phyloP scores from a whole-genome alignment of 768 basidiomycete genomes.

The Tylopilus vinaceipallidus region DNA sequence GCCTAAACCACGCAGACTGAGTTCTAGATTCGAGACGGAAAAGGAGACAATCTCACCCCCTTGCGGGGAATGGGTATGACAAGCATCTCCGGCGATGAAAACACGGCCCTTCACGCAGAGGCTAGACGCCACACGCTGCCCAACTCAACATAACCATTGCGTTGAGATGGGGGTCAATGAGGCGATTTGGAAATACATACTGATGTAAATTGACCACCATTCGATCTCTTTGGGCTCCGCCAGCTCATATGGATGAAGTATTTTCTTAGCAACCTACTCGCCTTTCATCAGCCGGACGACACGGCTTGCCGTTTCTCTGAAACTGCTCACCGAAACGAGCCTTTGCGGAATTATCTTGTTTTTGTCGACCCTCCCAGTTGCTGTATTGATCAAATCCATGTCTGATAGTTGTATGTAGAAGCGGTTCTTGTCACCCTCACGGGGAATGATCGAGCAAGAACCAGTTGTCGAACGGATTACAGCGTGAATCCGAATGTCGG shows the following conservation, averaged over 20 bases:
- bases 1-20: too few relatives aligned
- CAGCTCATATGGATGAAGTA: conserved; percentile 25
- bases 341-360: too few relatives aligned
- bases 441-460: conserved; percentile 53
- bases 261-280: too few relatives aligned
- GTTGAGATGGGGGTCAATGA: neutral
- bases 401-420: conserved; percentile 65
- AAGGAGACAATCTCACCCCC: conserved; percentile 34
- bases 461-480: conserved; percentile 66
- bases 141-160: conserved; percentile 40
- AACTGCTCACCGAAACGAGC: too few relatives aligned
- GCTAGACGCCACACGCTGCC: conserved; percentile 62
- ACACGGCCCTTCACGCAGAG: conserved; percentile 57
- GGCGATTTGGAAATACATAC: conserved; percentile 13
- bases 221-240: conserved; percentile 44
- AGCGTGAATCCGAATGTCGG: conserved; percentile 60
- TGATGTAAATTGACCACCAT: conserved; percentile 72
- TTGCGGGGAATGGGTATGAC: conserved; percentile 61
- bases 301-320: too few relatives aligned
- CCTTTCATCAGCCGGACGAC: too few relatives aligned
- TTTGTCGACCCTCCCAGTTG: too few relatives aligned
- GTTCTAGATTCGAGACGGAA: too few relatives aligned
- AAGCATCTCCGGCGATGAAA: conserved; percentile 72
- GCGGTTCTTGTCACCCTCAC: conserved; percentile 41
- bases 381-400: neutral